phyloP scores from a whole-genome alignment of 148 eudicot genomes.

The Linanthus parryae region DNA sequence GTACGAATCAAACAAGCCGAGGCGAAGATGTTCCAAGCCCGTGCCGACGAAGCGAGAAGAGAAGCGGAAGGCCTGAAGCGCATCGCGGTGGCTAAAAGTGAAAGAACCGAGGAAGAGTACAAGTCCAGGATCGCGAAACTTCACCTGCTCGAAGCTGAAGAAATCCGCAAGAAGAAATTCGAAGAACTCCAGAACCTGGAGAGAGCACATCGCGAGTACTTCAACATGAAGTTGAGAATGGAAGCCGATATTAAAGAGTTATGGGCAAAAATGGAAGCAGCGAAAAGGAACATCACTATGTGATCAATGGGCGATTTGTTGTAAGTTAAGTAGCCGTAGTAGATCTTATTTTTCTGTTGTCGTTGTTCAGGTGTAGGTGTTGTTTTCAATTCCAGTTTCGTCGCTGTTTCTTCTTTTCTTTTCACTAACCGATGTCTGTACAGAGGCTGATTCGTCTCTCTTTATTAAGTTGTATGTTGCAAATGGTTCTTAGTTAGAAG shows the following conservation, averaged over 20 bases:
- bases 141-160: conserved; percentile 61
- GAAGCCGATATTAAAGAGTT: conserved; percentile 81
- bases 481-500: conserved; percentile 5
- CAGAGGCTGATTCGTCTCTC: conserved; percentile 15
- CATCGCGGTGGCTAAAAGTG: conserved; percentile 49
- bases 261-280: conserved; percentile 82
- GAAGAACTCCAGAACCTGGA: conserved; percentile 71
- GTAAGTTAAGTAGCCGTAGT: too few relatives aligned
- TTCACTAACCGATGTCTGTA: conserved; percentile 18
- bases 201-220: conserved; percentile 70
- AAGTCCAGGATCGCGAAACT: conserved; percentile 45
- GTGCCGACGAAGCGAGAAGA: conserved; percentile 86
- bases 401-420: neutral
- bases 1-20: conserved; percentile 82
- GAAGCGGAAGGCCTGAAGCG: conserved; percentile 84
- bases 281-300: conserved; percentile 46
- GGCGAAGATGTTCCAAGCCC: conserved; percentile 82
- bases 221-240: conserved; percentile 84
- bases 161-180: conserved; percentile 52
- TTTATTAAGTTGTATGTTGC: too few relatives aligned
- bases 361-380: too few relatives aligned
- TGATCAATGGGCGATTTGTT: conserved; percentile 19
- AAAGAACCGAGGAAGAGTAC: conserved; percentile 76
- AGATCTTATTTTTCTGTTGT: too few relatives aligned
- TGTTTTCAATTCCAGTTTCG: conserved; percentile 4